Evolutionary conservation across 805 yeast genomes (phyloP), one percentile per base, ranked within the genome.

Genomic region (Peterozyma xylosa): DNA sequence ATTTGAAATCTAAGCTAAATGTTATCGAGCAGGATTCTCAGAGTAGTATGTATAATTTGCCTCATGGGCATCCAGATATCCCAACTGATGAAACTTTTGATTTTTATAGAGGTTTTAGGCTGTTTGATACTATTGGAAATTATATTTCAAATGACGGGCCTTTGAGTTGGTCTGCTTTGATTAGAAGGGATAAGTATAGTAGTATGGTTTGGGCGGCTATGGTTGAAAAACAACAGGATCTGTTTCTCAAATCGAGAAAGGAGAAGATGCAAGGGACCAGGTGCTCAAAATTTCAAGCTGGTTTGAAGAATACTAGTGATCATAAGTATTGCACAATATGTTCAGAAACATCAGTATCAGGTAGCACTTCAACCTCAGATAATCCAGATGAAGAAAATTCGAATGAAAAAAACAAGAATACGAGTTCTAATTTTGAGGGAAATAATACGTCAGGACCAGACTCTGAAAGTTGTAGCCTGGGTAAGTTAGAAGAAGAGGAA

Each of bases 91-190:
- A 70, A 10, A 45, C 48, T 1, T 59, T 77, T 6, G 65, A 72
- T 42, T 60, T 76, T 30, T 70, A 65, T 46, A 59, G 57, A 0
- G 74, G 73, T 1, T 65, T 64, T 49, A 49, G 66, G 2, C 72
- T 82, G 0, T 61, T 74, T 43, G 58, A 68, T 40, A 47, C 66
- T 14, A 64, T 62, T 30, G 68, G 64, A 40, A 60, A 69, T 3
- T 56, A 78, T 37, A 59, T 72, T 32, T 65, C 66, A 47, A 69
- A 70, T 50, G 71, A 67, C 54, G 84, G 82, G 1, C 77, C 82
- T 0, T 64, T 76, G 33, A 58, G 80, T 0, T 71, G 79, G 71
- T 50, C 71, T 3, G 59, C 81, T 0, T 45, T 73, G 18, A 58
- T 78, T 42, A 66, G 67, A 45, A 74, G 67, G 49, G 85, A 79